Conservation (phyloP, 352 stramenopile genomes). For the Pythium volutum region DNA sequence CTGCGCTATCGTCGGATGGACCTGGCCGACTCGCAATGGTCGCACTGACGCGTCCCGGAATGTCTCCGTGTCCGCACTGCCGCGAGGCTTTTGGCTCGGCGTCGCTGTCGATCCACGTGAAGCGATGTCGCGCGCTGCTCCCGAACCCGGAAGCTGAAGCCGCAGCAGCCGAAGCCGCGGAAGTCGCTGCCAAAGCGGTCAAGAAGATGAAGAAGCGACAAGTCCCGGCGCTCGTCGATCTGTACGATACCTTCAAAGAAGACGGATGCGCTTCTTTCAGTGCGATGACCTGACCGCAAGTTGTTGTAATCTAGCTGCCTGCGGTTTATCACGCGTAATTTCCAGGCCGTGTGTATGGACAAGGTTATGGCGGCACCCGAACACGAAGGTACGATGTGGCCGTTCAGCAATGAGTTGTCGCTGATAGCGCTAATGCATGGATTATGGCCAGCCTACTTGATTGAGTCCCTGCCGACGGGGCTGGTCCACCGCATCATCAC, state of each 20-base stretch:
- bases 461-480: constrained; percentile 56
- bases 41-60: constrained; percentile 17
- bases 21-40: constrained; percentile 19
- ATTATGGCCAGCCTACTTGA: constrained; percentile 26
- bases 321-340: constrained; percentile 60
- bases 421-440: background rate
- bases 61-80: constrained; percentile 53
- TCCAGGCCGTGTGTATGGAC: constrained; percentile 65
- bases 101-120: constrained; percentile 62
- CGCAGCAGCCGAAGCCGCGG: constrained; percentile 6
- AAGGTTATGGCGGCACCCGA: constrained; percentile 53
- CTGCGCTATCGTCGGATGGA: constrained; percentile 24
- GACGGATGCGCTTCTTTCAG: background rate
- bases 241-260: constrained; percentile 30
- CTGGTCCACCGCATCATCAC: constrained; percentile 70
- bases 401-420: background rate
- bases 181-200: constrained; percentile 14
- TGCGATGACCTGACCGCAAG: background rate
- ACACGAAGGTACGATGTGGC: constrained; percentile 41
- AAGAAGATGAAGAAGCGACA: constrained; percentile 34
- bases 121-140: constrained; percentile 49
- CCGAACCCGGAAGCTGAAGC: constrained; percentile 29
- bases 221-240: constrained; percentile 48
- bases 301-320: constrained; percentile 39
- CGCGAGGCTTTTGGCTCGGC: constrained; percentile 49